A percentile compares a stretch with the other conserved stretches of the same genome.
Evolutionary conservation across 2,329 filamentous ascomycete species (phyloP).

Genomic region (Phialophora verrucosa): DNA sequence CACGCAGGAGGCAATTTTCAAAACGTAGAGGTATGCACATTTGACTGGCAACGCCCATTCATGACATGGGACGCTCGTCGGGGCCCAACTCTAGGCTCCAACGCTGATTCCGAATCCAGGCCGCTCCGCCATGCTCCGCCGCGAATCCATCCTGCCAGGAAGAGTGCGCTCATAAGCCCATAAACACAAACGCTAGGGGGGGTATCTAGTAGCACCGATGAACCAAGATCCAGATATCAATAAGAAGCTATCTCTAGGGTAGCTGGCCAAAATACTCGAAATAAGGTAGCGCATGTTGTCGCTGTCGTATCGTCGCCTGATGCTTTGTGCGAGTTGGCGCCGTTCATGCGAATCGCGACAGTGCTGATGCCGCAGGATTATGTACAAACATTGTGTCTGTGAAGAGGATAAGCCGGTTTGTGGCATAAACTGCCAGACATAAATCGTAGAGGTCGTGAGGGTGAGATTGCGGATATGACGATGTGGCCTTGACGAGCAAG

Average conservation of each 20-base stretch:
- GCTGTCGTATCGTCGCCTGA: neutral
- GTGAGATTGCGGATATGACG: neutral
- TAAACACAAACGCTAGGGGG: neutral
- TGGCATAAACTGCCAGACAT: neutral
- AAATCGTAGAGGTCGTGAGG: neutral
- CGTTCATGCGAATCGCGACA: neutral
- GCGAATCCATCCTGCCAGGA: neutral
- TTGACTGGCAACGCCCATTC: neutral
- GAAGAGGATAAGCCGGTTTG: neutral
- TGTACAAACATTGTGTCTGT: neutral
- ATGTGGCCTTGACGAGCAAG: neutral
- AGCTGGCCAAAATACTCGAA: neutral
- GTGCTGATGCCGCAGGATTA: neutral
- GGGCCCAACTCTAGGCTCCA: neutral
- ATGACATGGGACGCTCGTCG: neutral
- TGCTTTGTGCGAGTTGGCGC: neutral
- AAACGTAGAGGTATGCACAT: neutral
- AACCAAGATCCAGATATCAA: conserved; percentile 1
- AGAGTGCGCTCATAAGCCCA: neutral
- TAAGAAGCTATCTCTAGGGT: neutral
- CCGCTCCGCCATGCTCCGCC: neutral
- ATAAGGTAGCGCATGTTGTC: neutral
- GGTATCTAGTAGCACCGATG: conserved; percentile 1
- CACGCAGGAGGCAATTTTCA: neutral
- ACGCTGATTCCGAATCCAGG: neutral